Percentiles rank a stretch among this genome's conserved stretches.
Evolutionary conservation across 441 rosid genomes (phyloP).

Genomic region (California macrophylla): DNA sequence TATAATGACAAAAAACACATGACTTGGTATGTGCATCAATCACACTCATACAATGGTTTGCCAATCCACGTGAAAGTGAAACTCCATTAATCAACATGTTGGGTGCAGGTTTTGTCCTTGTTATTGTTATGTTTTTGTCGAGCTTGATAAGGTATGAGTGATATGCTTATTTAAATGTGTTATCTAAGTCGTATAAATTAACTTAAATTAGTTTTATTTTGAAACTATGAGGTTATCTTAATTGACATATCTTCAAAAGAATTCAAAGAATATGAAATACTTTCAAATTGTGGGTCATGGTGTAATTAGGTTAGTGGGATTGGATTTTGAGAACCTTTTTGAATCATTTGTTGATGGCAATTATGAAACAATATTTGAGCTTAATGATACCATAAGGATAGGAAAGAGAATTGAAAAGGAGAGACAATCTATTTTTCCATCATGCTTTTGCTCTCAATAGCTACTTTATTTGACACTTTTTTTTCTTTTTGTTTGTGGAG

Average conservation of each 20-base stretch:
- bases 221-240: not conserved
- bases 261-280: not conserved
- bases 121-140: too few species aligned
- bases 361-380: not conserved
- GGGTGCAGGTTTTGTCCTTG: not conserved
- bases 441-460: not conserved
- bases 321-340: not conserved
- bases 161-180: too few species aligned
- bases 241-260: not conserved
- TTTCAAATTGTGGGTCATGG: constrained; percentile 1
- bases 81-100: too few species aligned
- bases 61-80: not conserved
- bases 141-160: too few species aligned
- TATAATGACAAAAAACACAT: not conserved
- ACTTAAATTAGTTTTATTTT: not conserved
- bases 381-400: not conserved
- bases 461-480: not conserved
- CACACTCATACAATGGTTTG: not conserved
- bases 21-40: not conserved
- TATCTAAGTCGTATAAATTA: too few species aligned
- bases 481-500: not conserved
- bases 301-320: not conserved
- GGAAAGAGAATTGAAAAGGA: not conserved
- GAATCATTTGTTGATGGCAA: not conserved
- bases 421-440: not conserved